These are phyloP conservation scores for Mycena olivaceomarginata DNA, from an alignment of 768 basidiomycete genomes.

Conservation along the genomic window DNA sequence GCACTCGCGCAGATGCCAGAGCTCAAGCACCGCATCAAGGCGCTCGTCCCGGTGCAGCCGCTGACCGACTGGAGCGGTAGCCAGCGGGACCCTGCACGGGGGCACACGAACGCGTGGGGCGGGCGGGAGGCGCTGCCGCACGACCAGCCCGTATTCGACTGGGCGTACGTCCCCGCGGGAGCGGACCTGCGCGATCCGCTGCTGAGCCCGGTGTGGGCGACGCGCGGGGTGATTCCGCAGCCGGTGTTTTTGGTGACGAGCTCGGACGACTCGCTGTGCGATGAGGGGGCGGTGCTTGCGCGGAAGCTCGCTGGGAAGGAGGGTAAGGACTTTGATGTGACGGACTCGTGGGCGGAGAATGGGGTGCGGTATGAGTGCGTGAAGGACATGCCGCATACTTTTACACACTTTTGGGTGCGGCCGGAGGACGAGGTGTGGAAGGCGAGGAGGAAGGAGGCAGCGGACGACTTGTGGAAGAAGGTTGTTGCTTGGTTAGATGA, in stretches of 20 bases:
- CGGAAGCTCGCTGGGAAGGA: not conserved
- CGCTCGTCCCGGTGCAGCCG: not conserved
- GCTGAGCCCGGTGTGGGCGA: too few relatives aligned
- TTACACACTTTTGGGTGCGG: not conserved
- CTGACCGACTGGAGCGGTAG: not conserved
- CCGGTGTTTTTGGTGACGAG: constrained; percentile 12
- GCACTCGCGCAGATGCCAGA: constrained; percentile 1
- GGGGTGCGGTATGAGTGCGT: not conserved
- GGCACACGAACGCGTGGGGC: not conserved
- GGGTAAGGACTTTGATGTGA: not conserved
- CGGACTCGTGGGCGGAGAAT: not conserved
- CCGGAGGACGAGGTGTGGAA: not conserved
- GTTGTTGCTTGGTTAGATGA: not conserved
- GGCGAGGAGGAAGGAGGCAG: not conserved
- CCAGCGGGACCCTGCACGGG: too few relatives aligned
- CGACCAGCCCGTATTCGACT: not conserved
- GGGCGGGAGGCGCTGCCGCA: not conserved
- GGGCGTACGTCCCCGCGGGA: not conserved
- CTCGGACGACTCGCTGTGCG: not conserved
- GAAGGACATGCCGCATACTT: constrained; percentile 2
- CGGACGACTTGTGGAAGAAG: not conserved
- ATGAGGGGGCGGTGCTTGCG: not conserved
- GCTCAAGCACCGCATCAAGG: not conserved
- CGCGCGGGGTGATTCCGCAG: not conserved
- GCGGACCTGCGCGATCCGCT: not conserved